Base-by-base conservation (phyloP, 306 rosid species). In the Sindora glabra region DNA sequence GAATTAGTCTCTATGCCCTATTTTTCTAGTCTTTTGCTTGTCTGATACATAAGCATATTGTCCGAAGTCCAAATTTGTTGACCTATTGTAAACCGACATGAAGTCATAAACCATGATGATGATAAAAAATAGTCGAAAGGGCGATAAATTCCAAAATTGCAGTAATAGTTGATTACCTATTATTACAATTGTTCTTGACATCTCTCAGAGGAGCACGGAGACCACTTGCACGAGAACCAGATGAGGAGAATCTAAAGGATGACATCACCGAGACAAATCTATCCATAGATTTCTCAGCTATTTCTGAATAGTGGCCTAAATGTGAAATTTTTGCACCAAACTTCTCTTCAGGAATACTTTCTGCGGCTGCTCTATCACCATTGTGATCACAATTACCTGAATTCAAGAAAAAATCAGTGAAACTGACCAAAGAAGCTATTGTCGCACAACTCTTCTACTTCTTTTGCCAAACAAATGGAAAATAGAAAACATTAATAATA, bases 191-290 rank as follows among this genome's bases (percentile, higher is more conserved):
- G 72, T 84, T 92, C 55, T 4, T 67, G 59, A 86, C 78, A 69
- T 86, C 97, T 70, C 62, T 82, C 48, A 84, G 58, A 59, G 97
- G 97, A 68, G 99, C 94, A 46, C 94, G 86, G 54, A 92, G 96
- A 48, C 96, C 95, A 33, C 99, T 92, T 36, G 90, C 96, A 19
- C 90, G 95, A 70, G 99, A 80, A 64, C 97, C 89, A 27, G 89
- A 73, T 21, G 77, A 75, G 10, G 95, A 40, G 73, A 42, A 85
- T 75, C 62, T 68, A 56, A 85, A 83, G 48, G 95, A 70, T 33
- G 90, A 85, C 59, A 91, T 74, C 22, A 78, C 63, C 23, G 95
- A 83, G 45, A 77, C 89, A 78, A 88, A 91, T 44, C 45, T 89
- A 72, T 91, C 96, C 81, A 88, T 50, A 1, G 96, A 91, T 67